These are phyloP conservation scores for Kuraishia piskuri DNA, from an alignment of 805 yeast genomes.

Conservation along the genomic window DNA sequence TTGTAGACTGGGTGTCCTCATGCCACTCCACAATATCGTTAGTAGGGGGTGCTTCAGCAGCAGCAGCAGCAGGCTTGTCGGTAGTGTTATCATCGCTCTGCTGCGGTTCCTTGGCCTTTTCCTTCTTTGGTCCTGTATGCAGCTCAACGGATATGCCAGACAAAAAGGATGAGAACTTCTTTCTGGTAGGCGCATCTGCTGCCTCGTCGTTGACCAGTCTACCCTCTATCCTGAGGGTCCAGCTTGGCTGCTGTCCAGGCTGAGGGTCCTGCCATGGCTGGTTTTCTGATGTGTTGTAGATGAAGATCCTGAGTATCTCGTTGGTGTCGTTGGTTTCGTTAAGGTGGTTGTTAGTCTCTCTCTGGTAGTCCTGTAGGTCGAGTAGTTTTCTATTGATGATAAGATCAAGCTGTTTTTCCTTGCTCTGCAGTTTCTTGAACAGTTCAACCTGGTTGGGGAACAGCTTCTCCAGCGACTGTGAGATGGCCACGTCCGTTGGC, in stretches of 20 bases:
- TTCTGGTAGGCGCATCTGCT: conserved; percentile 38
- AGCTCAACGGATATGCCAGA: conserved; percentile 82
- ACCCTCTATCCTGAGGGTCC: conserved; percentile 91
- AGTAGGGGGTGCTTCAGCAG: conserved; percentile 13
- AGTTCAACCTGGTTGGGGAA: conserved; percentile 47
- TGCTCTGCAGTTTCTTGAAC: conserved; percentile 63
- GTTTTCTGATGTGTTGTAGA: conserved; percentile 74
- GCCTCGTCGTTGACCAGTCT: conserved; percentile 48
- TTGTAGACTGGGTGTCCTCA: conserved; percentile 36
- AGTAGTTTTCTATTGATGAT: conserved; percentile 74
- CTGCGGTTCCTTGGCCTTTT: neutral
- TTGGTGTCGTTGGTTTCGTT: conserved; percentile 36
- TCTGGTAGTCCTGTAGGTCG: conserved; percentile 68
- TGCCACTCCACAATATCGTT: conserved; percentile 80
- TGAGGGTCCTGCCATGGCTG: conserved; percentile 74
- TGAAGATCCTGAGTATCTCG: conserved; percentile 65
- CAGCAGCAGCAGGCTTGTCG: conserved; percentile 14
- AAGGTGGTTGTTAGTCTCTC: conserved; percentile 35
- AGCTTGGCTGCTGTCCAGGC: conserved; percentile 28
- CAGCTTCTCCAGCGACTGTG: conserved; percentile 17
- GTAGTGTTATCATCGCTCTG: neutral
- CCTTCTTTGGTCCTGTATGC: conserved; percentile 9
- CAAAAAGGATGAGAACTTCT: conserved; percentile 70
- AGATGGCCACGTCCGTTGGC: conserved; percentile 26
- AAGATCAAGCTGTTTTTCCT: conserved; percentile 79